A percentile compares a stretch with the other conserved stretches of the same genome.
Evolutionary conservation across 352 stramenopile species (phyloP).

Genomic region (Phytophthora fragariaefolia): DNA sequence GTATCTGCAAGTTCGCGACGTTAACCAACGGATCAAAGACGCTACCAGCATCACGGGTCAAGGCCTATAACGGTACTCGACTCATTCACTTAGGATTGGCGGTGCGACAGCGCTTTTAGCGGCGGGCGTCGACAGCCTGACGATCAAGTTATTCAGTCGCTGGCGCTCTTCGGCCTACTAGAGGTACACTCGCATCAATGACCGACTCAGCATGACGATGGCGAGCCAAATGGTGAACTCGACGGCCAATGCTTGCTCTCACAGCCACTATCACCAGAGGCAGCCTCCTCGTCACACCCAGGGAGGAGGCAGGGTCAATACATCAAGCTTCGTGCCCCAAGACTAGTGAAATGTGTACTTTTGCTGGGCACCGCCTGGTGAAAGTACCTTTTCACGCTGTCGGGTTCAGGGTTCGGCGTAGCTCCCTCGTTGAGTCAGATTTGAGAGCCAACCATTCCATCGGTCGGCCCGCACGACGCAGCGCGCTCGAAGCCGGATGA

Average conservation of each 20-base stretch:
- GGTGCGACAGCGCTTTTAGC: constrained; percentile 18
- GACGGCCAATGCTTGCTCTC: background rate
- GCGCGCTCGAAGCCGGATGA: no score
- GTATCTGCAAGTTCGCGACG: constrained; percentile 4
- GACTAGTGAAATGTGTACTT: no score
- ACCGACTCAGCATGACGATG: constrained; percentile 8
- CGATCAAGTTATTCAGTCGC: constrained; percentile 19
- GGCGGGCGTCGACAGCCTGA: constrained; percentile 7
- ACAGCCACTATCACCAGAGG: background rate
- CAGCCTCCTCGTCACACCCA: constrained; percentile 22
- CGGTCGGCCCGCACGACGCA: no score
- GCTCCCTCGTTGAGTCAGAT: no score
- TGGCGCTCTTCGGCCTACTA: constrained; percentile 15
- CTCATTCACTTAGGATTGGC: constrained; percentile 5
- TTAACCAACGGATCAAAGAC: constrained; percentile 3
- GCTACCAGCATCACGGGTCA: background rate
- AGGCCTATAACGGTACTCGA: constrained; percentile 2
- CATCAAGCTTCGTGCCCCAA: constrained; percentile 7
- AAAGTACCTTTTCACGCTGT: no score
- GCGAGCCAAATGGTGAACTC: background rate
- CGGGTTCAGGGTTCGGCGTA: no score
- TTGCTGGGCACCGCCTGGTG: no score
- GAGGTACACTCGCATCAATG: constrained; percentile 15
- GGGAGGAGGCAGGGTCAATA: constrained; percentile 9
- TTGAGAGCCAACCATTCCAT: no score